Base-by-base conservation (phyloP, 2,329 filamentous ascomycete genomes). In the Fusarium odoratissimum region DNA sequence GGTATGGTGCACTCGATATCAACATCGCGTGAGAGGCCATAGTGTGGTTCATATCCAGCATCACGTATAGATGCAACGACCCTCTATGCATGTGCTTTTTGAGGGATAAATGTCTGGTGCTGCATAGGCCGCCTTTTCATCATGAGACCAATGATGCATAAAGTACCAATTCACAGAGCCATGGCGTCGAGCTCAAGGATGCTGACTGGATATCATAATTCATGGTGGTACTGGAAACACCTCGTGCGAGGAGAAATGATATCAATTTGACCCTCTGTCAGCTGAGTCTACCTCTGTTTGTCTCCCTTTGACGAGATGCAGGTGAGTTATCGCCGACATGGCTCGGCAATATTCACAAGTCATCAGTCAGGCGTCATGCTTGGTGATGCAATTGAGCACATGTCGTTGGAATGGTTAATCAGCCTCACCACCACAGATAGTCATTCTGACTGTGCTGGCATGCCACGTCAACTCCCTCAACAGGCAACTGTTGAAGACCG, bases 391-490 rank as follows among this genome's bases (percentile, higher is more conserved):
- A 62, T 56, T n/a, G 42, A 38, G 60, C 65, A 54, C 58, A 58
- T 69, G 37, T 52, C 38, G 65, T 51, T 69, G 59, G 65, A 64
- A 35, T 69, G 45, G 56, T 45, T 45, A 58, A 42, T 64, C 66
- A 69, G 66, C 66, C 40, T 59, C 44, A 69, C 45, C 41, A 54
- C 17, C 40, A 48, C n/a, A 54, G 65, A 64, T 40, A 28, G 33
- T 52, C 51, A 41, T 21, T 69, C 58, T 69, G 65, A 69, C 66
- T 73, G 60, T 73, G 60, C 51, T 69, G 56, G 46, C 71, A 60
- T 77, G 75, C 73, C 75, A 77, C 75, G 75, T 76, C 75, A 77
- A 58, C 55, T 57, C 49, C 7, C 33, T 40, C 55, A 49, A 75
- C 62, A 57, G 60, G 58, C 72, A 77, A 75, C 56, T 60, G 59